Percentiles rank a stretch among this genome's conserved stretches.
These are phyloP conservation scores for Calophaca sinica DNA, from an alignment of 306 rosid genomes.

Conservation along the genomic window DNA sequence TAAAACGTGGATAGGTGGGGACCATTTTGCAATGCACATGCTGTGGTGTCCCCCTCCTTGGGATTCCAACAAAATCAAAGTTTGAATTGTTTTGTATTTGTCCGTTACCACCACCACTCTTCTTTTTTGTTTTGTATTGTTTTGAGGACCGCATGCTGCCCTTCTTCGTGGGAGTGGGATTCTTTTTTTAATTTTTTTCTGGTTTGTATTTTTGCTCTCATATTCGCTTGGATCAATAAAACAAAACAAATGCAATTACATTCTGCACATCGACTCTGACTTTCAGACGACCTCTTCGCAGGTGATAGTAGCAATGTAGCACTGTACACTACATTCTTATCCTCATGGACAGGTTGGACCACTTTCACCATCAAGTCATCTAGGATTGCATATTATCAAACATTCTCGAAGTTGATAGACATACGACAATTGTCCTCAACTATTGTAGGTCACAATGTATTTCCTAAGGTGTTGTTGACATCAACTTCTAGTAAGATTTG, in stretches of 20 bases:
- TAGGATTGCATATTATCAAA: no score
- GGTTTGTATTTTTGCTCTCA: background rate
- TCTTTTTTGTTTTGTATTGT: slow-evolving; percentile 33
- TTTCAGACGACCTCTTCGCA: background rate
- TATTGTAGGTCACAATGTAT: no score
- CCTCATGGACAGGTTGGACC: slow-evolving; percentile 2
- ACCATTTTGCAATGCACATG: slow-evolving; percentile 23
- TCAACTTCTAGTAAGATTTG: no score
- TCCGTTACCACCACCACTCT: no score
- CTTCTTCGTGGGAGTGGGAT: slow-evolving; percentile 1
- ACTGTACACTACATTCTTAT: background rate
- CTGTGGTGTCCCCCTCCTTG: background rate
- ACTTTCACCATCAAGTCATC: background rate
- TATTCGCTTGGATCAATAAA: background rate
- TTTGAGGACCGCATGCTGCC: background rate
- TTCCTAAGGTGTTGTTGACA: no score
- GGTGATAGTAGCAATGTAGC: background rate
- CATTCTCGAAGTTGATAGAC: no score
- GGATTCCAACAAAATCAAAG: no score
- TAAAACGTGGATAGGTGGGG: background rate
- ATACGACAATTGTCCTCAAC: no score
- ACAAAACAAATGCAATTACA: background rate
- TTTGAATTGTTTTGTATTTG: no score
- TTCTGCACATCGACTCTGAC: background rate
- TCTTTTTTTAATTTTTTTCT: background rate